phyloP scores from a whole-genome alignment of 345 rosid genomes.

The Anastatica hierochuntica region DNA sequence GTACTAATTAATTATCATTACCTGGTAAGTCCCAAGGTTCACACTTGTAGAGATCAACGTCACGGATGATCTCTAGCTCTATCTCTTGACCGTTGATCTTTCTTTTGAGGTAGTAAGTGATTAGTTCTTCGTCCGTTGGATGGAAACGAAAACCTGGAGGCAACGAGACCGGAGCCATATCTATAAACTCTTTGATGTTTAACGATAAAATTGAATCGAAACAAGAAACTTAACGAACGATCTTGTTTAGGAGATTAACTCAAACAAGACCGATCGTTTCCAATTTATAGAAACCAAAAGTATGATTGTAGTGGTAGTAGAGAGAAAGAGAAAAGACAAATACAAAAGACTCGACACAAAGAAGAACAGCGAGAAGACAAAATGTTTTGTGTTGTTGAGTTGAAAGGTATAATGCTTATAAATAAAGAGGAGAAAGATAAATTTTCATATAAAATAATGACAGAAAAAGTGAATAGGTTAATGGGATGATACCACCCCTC shows the following conservation, averaged over 20 bases:
- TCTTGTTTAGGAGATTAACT: conserved; percentile 17
- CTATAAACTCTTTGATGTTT: background rate
- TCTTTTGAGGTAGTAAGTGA: conserved; percentile 60
- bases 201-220: background rate
- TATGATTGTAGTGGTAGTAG: background rate
- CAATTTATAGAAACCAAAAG: background rate
- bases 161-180: conserved; percentile 60
- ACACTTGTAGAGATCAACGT: conserved; percentile 76
- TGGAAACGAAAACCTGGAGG: conserved; percentile 83
- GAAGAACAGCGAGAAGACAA: conserved; percentile 4
- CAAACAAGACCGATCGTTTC: conserved; percentile 12
- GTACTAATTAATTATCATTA: conserved; percentile 2
- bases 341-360: background rate
- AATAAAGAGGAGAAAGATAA: conserved; percentile 9
- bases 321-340: background rate
- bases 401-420: conserved; percentile 7
- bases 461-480: background rate
- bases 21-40: conserved; percentile 92
- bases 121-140: conserved; percentile 73
- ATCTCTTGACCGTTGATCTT: conserved; percentile 58
- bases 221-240: conserved; percentile 1
- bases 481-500: background rate
- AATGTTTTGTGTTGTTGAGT: conserved; percentile 14
- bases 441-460: background rate
- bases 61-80: conserved; percentile 63